Conservation (phyloP, 148 eudicot genomes). For the Diospyros kaki region DNA sequence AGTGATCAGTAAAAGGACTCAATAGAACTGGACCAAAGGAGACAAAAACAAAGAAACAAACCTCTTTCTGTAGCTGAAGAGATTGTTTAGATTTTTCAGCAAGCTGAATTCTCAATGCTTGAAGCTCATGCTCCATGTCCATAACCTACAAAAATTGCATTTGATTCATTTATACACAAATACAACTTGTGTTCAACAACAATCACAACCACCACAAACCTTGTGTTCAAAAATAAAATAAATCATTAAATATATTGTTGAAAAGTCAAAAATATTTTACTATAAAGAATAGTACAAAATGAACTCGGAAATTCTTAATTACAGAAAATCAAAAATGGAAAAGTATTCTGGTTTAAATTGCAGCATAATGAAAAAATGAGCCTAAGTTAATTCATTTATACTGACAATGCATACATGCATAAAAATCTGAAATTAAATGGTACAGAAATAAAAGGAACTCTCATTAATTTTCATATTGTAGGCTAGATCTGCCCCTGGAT, state of each 20-base stretch:
- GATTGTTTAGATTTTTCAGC: constrained; percentile 85
- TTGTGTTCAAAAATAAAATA: too few species aligned
- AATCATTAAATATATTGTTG: not conserved
- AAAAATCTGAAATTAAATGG: too few species aligned
- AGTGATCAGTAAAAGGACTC: not conserved
- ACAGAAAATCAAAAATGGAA: not conserved
- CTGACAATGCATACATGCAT: not conserved
- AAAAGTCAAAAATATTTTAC: not conserved
- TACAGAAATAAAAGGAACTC: too few species aligned
- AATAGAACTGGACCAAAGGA: not conserved
- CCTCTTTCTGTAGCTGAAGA: constrained; percentile 89
- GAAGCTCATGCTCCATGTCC: constrained; percentile 99
- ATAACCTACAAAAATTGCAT: constrained; percentile 65
- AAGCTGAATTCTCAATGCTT: constrained; percentile 83
- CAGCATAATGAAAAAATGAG: constrained; percentile 1
- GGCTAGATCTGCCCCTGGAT: too few species aligned
- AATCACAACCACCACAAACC: too few species aligned
- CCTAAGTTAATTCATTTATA: not conserved
- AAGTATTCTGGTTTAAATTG: not conserved
- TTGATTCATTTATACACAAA: not conserved
- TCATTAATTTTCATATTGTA: too few species aligned
- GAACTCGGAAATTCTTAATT: not conserved
- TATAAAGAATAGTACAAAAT: not conserved
- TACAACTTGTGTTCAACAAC: too few species aligned
- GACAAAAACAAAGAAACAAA: constrained; percentile 16